Evolutionary conservation across 345 rosid species (phyloP).

Genomic region (Toxicodendron radicans): DNA sequence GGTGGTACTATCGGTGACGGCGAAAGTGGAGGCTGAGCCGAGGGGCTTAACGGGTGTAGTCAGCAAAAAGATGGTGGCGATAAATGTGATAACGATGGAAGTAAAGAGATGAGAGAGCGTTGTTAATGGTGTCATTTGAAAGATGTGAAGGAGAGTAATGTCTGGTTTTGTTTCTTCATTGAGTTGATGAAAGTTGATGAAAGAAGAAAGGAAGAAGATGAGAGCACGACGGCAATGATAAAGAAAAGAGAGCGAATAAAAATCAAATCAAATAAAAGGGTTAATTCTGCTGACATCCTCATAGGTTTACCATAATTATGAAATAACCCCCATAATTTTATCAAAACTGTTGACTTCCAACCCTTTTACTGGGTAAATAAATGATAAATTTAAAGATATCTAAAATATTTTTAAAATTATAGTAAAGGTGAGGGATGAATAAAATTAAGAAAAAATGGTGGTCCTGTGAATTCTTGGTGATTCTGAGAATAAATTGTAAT

Average conservation of each 20-base stretch:
- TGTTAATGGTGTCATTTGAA: constrained; percentile 27
- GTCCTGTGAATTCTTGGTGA: constrained; percentile 11
- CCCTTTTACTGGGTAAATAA: too few species aligned
- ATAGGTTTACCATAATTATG: too few species aligned
- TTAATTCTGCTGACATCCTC: too few species aligned
- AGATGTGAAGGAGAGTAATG: background rate
- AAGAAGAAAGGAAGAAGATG: background rate
- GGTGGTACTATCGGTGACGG: constrained; percentile 33
- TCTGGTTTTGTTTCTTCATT: constrained; percentile 26
- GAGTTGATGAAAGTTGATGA: constrained; percentile 1
- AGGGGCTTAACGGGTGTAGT: constrained; percentile 29
- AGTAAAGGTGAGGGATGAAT: too few species aligned
- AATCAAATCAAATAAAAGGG: too few species aligned
- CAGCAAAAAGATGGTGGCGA: constrained; percentile 3
- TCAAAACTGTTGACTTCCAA: too few species aligned
- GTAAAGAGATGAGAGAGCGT: constrained; percentile 4
- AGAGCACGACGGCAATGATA: constrained; percentile 17
- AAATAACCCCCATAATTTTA: too few species aligned
- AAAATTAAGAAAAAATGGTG: constrained; percentile 12
- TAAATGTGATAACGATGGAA: constrained; percentile 8
- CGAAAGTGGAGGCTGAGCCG: constrained; percentile 49
- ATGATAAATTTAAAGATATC: too few species aligned
- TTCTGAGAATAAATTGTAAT: too few species aligned
- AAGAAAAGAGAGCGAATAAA: background rate
- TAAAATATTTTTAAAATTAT: too few species aligned